Base-by-base conservation (phyloP, 352 stramenopile genomes). In the Phytophthora capsici region DNA sequence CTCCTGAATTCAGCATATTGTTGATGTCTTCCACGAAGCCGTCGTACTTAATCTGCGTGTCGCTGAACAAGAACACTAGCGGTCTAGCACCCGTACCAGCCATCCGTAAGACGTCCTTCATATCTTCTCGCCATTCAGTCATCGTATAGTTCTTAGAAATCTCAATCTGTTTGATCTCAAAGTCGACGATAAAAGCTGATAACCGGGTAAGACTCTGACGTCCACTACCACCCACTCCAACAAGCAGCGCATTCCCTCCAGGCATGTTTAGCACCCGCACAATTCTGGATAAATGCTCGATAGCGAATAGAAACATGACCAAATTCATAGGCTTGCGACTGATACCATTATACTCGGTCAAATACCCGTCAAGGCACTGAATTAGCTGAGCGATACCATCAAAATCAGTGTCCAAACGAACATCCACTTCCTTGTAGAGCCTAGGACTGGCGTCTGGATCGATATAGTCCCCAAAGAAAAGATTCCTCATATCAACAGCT, bases 21-120 rank as follows among this genome's bases (percentile, higher is more conserved):
- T 98, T 98, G 61, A 98, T 97, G 58, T 98, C 95, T 61, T 98
- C 94, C 25, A 98, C 90, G 60, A 98, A 98, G n/a, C 84, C 85
- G 43, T 98, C 94, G 69, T 97, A 96, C 69, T 98, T 98, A 73
- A 98, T 98, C 63, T 98, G 95, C 2, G 95, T 98, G 62, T 98
- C 95, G 44, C 85, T 97, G 59, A 98, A 98, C 10, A 98, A 65
- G 61, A 98, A 98, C 2, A 97, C 91, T 23, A 98, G 76, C 13
- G 94, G 90, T 4, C 84, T 75, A 6, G 76, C 70, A 23, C 95
- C 95, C 0, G 89, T 96, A 6, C 94, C 95, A 13, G 94, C 94
- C 16, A 88, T 76, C 19, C 87, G 93, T 13, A 98, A 71, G 6
- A 98, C 91, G 28, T 91, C 80, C 52, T 98, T 98, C 76, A 98